Conservation (phyloP, 164 flowering plant species). For the Buxus sempervirens region DNA sequence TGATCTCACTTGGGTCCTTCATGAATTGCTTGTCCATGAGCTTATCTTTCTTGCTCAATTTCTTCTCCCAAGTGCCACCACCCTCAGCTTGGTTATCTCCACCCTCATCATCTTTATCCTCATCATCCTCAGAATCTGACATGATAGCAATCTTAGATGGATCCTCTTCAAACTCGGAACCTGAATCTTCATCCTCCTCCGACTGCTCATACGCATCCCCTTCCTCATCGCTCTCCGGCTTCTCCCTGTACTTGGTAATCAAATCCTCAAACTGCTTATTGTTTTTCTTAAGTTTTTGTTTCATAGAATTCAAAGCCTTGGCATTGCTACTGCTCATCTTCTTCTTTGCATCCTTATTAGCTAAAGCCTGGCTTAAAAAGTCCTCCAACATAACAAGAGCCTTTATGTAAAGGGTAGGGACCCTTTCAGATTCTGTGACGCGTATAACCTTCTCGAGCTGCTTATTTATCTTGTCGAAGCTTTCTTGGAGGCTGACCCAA, state of each 20-base stretch:
- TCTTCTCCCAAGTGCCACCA: conserved; percentile 56
- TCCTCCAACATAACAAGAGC: conserved; percentile 84
- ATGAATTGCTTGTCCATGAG: conserved; percentile 73
- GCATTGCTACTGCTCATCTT: conserved; percentile 87
- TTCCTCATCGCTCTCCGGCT: conserved; percentile 74
- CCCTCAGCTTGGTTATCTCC: conserved; percentile 14
- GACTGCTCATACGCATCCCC: conserved; percentile 25
- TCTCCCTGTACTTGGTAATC: conserved; percentile 67
- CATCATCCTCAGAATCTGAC: conserved; percentile 29
- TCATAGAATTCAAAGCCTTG: conserved; percentile 88
- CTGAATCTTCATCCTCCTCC: conserved; percentile 34
- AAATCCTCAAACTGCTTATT: conserved; percentile 78
- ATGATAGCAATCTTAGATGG: conserved; percentile 15
- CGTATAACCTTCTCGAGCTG: conserved; percentile 91
- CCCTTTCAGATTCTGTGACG: conserved; percentile 62
- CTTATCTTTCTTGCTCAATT: conserved; percentile 73
- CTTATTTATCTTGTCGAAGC: conserved; percentile 81
- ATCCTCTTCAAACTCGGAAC: conserved; percentile 45
- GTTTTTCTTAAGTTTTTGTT: conserved; percentile 90
- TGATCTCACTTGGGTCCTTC: conserved; percentile 74
- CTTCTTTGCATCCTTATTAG: conserved; percentile 89
- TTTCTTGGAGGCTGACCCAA: conserved; percentile 87
- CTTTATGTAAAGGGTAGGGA: conserved; percentile 63
- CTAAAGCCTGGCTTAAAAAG: conserved; percentile 64
- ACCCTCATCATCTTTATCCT: conserved; percentile 32